phyloP scores from a whole-genome alignment of 2,329 filamentous ascomycete genomes.

The Cladobotryum protrusum region DNA sequence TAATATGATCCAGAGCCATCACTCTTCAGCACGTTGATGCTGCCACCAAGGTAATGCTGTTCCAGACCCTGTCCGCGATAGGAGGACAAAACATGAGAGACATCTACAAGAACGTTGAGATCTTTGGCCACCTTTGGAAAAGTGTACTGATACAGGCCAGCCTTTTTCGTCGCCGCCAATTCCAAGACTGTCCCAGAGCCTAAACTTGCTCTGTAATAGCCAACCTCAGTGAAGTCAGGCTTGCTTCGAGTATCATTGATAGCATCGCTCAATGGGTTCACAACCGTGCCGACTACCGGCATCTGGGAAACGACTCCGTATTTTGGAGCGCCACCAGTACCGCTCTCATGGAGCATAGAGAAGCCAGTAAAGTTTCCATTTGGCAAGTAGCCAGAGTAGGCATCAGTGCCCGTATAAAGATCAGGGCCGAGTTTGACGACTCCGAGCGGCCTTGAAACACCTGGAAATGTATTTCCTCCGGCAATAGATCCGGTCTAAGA shows the following conservation, averaged over 20 bases:
- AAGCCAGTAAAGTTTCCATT: constrained; percentile 52
- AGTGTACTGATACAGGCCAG: constrained; percentile 55
- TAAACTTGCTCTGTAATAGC: constrained; percentile 54
- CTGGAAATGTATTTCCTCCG: constrained; percentile 46
- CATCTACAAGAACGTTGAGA: constrained; percentile 53
- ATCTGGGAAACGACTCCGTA: constrained; percentile 61
- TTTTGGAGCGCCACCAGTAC: constrained; percentile 63
- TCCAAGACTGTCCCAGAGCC: constrained; percentile 51
- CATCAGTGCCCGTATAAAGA: constrained; percentile 41
- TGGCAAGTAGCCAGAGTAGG: constrained; percentile 47
- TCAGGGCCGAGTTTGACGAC: constrained; percentile 47
- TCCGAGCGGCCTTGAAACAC: constrained; percentile 41
- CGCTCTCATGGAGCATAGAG: constrained; percentile 59
- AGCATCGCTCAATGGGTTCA: constrained; percentile 49
- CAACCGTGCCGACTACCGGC: constrained; percentile 43
- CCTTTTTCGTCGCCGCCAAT: constrained; percentile 49
- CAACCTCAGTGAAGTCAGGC: constrained; percentile 48
- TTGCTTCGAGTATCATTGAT: constrained; percentile 48
- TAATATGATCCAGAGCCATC: constrained; percentile 28
- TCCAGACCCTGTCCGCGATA: constrained; percentile 53
- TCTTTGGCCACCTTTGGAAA: constrained; percentile 40
- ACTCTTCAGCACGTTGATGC: constrained; percentile 44
- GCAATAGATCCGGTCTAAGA: constrained; percentile 37
- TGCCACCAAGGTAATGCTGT: constrained; percentile 58
- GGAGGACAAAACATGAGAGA: constrained; percentile 60